These are phyloP conservation scores for Postia placenta DNA, from an alignment of 768 basidiomycete species.

Conservation along the genomic window DNA sequence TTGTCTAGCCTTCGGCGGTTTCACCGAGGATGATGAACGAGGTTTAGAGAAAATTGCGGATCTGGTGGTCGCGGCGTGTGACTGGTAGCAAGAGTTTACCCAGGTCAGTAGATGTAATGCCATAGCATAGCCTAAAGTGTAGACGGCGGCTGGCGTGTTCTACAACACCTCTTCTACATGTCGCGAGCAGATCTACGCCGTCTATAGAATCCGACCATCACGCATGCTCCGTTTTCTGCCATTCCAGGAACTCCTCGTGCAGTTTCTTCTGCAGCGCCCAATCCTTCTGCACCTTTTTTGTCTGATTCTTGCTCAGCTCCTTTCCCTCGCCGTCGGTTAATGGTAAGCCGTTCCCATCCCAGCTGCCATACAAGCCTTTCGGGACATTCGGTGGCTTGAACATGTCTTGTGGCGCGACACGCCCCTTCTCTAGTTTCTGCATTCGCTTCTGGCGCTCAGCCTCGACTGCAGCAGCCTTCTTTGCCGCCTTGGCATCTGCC, in stretches of 20 bases:
- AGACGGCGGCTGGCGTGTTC: too few species aligned
- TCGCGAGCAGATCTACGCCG: too few species aligned
- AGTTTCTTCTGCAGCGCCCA: constrained; percentile 68
- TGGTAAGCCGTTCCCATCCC: constrained; percentile 84
- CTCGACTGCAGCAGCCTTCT: constrained; percentile 67
- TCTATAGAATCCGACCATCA: background rate
- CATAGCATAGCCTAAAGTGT: too few species aligned
- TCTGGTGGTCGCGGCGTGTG: constrained; percentile 54
- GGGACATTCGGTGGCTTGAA: constrained; percentile 79
- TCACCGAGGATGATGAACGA: constrained; percentile 68
- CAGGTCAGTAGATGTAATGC: too few species aligned
- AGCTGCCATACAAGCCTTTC: constrained; percentile 70
- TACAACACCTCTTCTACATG: too few species aligned
- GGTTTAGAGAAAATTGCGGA: constrained; percentile 72
- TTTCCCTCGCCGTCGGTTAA: constrained; percentile 79
- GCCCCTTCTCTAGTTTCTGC: constrained; percentile 83
- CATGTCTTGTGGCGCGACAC: constrained; percentile 63
- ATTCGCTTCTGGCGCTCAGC: constrained; percentile 61
- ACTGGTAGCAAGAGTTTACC: constrained; percentile 56
- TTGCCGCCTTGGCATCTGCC: constrained; percentile 68
- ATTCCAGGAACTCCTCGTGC: constrained; percentile 70
- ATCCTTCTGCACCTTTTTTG: constrained; percentile 75
- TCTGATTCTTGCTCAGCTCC: constrained; percentile 74
- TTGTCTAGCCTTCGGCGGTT: constrained; percentile 65
- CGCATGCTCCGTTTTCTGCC: constrained; percentile 26